phyloP scores from a whole-genome alignment of 2,329 filamentous ascomycete genomes.

The Colletotrichum filicis region DNA sequence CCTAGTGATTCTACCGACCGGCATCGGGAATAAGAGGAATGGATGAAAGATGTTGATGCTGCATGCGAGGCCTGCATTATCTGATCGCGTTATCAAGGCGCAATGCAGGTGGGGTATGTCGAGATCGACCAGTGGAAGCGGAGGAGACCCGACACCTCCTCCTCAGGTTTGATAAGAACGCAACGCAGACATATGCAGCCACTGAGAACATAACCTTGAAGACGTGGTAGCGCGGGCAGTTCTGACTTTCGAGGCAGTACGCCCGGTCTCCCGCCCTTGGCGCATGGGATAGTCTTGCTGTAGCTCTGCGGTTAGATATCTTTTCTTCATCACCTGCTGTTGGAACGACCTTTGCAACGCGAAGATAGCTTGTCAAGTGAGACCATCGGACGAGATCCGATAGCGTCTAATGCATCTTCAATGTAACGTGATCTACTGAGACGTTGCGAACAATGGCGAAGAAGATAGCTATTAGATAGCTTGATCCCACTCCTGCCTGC shows the following conservation, averaged over 20 bases:
- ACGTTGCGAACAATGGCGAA: not conserved
- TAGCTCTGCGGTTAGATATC: not conserved
- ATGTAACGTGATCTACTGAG: not conserved
- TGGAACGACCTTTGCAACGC: not conserved
- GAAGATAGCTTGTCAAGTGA: not conserved
- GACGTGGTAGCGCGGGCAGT: not conserved
- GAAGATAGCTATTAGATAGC: not conserved
- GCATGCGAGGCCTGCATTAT: constrained; percentile 10
- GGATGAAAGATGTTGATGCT: not conserved
- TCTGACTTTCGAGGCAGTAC: not conserved
- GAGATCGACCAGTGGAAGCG: constrained; percentile 4
- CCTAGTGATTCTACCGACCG: not conserved
- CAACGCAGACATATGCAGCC: not conserved
- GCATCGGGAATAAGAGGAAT: not conserved
- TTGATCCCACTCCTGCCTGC: not conserved
- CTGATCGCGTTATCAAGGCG: constrained; percentile 27
- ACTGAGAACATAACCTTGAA: not conserved
- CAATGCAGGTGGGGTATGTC: constrained; percentile 28
- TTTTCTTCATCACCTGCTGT: not conserved
- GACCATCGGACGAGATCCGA: not conserved
- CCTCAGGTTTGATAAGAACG: not conserved
- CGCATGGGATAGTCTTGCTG: not conserved
- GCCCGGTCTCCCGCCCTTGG: not conserved
- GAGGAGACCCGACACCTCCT: not conserved
- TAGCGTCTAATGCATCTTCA: not conserved